Percentiles rank a stretch among this genome's conserved stretches.
These are phyloP conservation scores for Sungouiozyma intestinalis DNA, from an alignment of 805 yeast genomes.

Conservation along the genomic window DNA sequence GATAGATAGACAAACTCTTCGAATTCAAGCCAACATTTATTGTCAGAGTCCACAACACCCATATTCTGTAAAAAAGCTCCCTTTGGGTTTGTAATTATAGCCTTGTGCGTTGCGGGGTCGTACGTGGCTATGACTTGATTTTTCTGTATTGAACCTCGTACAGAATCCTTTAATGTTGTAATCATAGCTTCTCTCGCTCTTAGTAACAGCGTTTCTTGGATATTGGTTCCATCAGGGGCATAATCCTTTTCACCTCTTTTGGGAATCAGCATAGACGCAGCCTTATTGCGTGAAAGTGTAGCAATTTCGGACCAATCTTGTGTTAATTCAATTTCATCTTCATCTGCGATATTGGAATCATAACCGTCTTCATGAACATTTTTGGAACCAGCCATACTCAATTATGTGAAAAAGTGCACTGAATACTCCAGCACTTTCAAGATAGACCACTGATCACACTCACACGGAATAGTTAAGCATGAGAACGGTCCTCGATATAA, in stretches of 20 bases:
- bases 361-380: not conserved
- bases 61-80: slow-evolving; percentile 68
- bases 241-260: slow-evolving; percentile 79
- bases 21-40: slow-evolving; percentile 42
- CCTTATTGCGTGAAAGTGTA: slow-evolving; percentile 13
- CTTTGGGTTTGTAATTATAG: slow-evolving; percentile 39
- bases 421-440: no score
- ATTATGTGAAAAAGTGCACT: not conserved
- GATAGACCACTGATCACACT: no score
- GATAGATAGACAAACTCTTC: slow-evolving; percentile 69
- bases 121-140: slow-evolving; percentile 44
- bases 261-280: slow-evolving; percentile 33
- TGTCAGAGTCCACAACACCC: slow-evolving; percentile 47
- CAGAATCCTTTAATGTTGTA: slow-evolving; percentile 40
- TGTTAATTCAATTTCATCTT: slow-evolving; percentile 35
- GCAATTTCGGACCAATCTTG: slow-evolving; percentile 45
- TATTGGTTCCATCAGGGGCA: slow-evolving; percentile 65
- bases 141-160: slow-evolving; percentile 40
- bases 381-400: not conserved
- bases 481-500: no score
- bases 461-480: no score
- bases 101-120: slow-evolving; percentile 26
- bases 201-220: slow-evolving; percentile 39
- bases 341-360: slow-evolving; percentile 7
- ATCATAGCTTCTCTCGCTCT: slow-evolving; percentile 64